A percentile compares a stretch with the other conserved stretches of the same genome.
These are phyloP conservation scores for Phaeotremella skinneri DNA, from an alignment of 768 basidiomycete genomes.

Conservation along the genomic window DNA sequence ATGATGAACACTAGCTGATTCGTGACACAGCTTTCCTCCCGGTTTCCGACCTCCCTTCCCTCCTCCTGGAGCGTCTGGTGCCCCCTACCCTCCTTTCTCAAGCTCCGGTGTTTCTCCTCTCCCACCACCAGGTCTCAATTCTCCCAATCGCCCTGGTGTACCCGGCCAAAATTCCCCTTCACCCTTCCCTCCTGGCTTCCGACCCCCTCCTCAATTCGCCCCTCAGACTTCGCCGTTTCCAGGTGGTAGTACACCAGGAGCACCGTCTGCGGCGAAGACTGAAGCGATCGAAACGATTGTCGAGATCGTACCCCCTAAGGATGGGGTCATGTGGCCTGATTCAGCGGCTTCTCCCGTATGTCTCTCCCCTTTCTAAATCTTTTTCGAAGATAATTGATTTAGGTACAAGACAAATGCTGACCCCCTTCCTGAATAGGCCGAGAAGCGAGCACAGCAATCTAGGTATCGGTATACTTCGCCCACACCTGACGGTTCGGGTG, in stretches of 20 bases:
- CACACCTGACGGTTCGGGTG: constrained; percentile 15
- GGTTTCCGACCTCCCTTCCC: constrained; percentile 47
- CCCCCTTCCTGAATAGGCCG: constrained; percentile 33
- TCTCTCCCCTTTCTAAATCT: background rate
- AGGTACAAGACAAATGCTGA: background rate
- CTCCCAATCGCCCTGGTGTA: constrained; percentile 14
- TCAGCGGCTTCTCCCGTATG: constrained; percentile 43
- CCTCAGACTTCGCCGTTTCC: background rate
- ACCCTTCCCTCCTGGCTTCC: constrained; percentile 4
- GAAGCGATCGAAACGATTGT: constrained; percentile 7
- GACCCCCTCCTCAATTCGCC: constrained; percentile 1
- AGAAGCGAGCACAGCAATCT: constrained; percentile 48
- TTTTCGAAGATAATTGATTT: background rate
- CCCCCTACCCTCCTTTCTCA: constrained; percentile 34
- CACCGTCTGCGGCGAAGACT: constrained; percentile 1
- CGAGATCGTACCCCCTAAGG: constrained; percentile 41
- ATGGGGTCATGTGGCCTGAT: constrained; percentile 52
- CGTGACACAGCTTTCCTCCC: constrained; percentile 26
- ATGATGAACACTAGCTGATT: constrained; percentile 16
- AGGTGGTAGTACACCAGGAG: background rate
- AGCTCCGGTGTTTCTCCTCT: constrained; percentile 37
- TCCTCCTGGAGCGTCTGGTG: constrained; percentile 37
- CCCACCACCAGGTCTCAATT: constrained; percentile 6
- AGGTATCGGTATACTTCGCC: constrained; percentile 49
- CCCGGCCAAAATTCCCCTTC: constrained; percentile 5